A percentile compares a stretch with the other conserved stretches of the same genome.
phyloP scores from a whole-genome alignment of 2,329 filamentous ascomycete genomes.

The Penicillium digitatum region DNA sequence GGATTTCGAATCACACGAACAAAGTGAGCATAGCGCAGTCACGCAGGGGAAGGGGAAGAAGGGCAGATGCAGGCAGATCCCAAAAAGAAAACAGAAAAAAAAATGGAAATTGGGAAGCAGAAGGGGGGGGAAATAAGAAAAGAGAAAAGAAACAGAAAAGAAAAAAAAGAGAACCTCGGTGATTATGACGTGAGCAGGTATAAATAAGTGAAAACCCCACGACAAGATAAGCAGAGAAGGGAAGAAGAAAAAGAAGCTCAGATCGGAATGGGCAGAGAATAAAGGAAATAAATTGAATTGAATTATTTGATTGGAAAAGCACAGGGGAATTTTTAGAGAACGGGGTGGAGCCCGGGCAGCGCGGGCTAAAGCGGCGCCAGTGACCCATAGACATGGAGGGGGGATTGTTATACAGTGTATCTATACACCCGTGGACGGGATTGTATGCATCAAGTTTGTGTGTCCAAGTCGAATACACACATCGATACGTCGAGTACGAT shows the following conservation, averaged over 20 bases:
- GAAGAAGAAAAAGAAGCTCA: constrained; percentile 13
- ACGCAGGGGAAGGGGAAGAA: constrained; percentile 22
- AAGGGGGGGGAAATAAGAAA: constrained; percentile 17
- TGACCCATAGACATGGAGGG: constrained; percentile 39
- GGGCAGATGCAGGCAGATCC: constrained; percentile 10
- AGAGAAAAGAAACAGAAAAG: constrained; percentile 10
- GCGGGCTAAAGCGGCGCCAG: constrained; percentile 29
- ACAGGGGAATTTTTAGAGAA: constrained; percentile 18
- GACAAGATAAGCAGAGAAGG: constrained; percentile 10
- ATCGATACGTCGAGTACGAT: not conserved
- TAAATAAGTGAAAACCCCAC: constrained; percentile 5
- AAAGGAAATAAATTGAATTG: constrained; percentile 9
- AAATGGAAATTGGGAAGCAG: constrained; percentile 16
- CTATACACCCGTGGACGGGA: not conserved
- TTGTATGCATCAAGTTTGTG: not conserved
- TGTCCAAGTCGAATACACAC: not conserved
- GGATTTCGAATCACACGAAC: constrained; percentile 23
- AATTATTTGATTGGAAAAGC: constrained; percentile 21
- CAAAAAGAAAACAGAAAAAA: constrained; percentile 12
- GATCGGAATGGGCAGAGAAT: constrained; percentile 3
- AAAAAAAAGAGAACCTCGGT: constrained; percentile 25
- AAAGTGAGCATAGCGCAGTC: constrained; percentile 26
- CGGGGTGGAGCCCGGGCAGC: constrained; percentile 22
- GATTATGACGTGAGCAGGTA: constrained; percentile 30
- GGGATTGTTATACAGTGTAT: constrained; percentile 17